Evolutionary conservation across 441 rosid genomes (phyloP).

Genomic region (Erysimum cheiri): DNA sequence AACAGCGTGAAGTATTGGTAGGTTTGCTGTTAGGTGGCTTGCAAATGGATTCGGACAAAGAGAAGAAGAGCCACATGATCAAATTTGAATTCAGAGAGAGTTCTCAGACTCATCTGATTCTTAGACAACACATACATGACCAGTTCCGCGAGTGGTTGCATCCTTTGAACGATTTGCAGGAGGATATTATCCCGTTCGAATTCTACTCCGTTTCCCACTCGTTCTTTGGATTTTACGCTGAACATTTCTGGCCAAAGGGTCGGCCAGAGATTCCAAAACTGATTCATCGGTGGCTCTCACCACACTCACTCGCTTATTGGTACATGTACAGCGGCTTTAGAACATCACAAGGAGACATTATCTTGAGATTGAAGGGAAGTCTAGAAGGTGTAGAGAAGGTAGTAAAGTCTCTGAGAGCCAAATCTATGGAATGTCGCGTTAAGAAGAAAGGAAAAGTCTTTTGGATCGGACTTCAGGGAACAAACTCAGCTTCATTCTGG

Average conservation of each 20-base stretch:
- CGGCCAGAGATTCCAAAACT: slow-evolving; percentile 73
- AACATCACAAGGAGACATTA: slow-evolving; percentile 64
- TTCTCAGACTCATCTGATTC: slow-evolving; percentile 53
- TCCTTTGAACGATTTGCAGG: slow-evolving; percentile 51
- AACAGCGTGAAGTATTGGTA: slow-evolving; percentile 78
- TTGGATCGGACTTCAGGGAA: slow-evolving; percentile 85
- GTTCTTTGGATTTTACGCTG: slow-evolving; percentile 73
- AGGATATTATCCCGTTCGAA: slow-evolving; percentile 49
- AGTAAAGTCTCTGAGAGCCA: slow-evolving; percentile 59
- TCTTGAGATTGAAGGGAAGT: slow-evolving; percentile 76
- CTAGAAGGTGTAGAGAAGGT: slow-evolving; percentile 60
- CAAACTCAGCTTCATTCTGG: slow-evolving; percentile 66
- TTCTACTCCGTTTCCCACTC: slow-evolving; percentile 66
- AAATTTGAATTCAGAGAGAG: slow-evolving; percentile 70
- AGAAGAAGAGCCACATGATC: slow-evolving; percentile 61
- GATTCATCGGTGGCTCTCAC: slow-evolving; percentile 87
- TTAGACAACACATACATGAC: slow-evolving; percentile 66
- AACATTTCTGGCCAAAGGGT: slow-evolving; percentile 76
- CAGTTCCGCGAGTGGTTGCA: slow-evolving; percentile 80
- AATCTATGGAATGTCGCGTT: slow-evolving; percentile 68
- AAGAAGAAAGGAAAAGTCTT: slow-evolving; percentile 76
- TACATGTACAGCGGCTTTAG: slow-evolving; percentile 78
- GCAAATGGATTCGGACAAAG: slow-evolving; percentile 66
- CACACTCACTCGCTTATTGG: slow-evolving; percentile 79
- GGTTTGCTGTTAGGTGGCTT: slow-evolving; percentile 93